Evolutionary conservation across 2,329 filamentous ascomycete species (phyloP), one percentile per base, ranked within the genome.

Genomic region (Colletotrichum kahawae): DNA sequence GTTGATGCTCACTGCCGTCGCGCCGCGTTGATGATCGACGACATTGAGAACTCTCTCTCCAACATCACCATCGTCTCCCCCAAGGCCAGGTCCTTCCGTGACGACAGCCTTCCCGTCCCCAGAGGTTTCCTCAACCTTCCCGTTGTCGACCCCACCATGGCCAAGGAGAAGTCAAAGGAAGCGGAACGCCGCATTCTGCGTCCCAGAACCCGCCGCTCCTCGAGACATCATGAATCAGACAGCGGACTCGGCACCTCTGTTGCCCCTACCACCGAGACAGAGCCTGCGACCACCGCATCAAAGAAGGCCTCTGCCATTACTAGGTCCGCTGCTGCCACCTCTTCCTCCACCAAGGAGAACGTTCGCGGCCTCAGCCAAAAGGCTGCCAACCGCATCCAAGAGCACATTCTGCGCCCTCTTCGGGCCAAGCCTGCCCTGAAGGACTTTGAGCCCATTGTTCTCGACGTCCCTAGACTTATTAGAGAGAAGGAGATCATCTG

Each of bases 231-330:
- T 85, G 91, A 91, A 74, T 97, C 95, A 18, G 96, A 98, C 86
- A 98, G 95, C 83, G 96, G 95, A 69, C 88, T 98, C 77, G 96
- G 96, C 67, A 94, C 95, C 57, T 98, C 95, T 56, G 89, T 98
- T 80, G 90, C 88, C 76, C 94, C 91, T 63, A 89, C 87, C 38
- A 87, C 86, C 71, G 88, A 91, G 77, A 74, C 74, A 70, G 90
- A 91, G 82, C 83, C 86, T 78, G 83, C 83, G 63, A 80, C 78
- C 74, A 86, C 85, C 75, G 82, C 76, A 31, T 74, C 76, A 68
- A 88, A 82, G 71, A 88, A 87, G 79, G 85, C 87, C 68, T 89
- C 91, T 65, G 89, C 92, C 78, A 90, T 94, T 77, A 93, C 91
- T 68, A 87, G 91, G 74, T 93, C 92, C 21, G 88, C 88, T 43